Conservation (phyloP, 2,329 filamentous ascomycete species). For the Colletotrichum kahawae region DNA sequence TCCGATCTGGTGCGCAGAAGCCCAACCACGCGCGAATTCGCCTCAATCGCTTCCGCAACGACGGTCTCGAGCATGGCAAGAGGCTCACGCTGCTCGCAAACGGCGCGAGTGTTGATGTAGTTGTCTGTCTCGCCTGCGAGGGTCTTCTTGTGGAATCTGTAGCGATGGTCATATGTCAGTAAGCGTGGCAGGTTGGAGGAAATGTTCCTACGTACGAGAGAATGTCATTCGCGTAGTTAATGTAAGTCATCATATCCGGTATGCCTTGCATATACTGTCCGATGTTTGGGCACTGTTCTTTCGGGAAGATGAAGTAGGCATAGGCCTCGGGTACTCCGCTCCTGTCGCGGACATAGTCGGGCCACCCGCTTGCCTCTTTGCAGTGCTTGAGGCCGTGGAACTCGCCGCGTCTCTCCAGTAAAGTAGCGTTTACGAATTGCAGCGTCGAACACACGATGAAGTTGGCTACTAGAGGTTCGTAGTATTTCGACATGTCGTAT, state of each 20-base stretch:
- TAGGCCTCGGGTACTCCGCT: background rate
- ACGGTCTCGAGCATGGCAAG: background rate
- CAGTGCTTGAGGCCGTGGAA: background rate
- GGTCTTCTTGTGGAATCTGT: background rate
- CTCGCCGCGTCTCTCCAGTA: background rate
- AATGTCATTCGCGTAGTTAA: background rate
- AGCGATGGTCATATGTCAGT: background rate
- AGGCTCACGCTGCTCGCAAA: background rate
- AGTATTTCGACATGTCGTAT: background rate
- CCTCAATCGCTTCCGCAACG: background rate
- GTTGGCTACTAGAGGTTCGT: background rate
- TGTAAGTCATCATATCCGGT: background rate
- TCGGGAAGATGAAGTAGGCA: background rate
- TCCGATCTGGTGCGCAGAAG: background rate
- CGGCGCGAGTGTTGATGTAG: background rate
- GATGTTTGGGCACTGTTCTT: background rate
- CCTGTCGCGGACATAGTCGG: background rate
- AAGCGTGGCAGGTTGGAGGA: fast-evolving
- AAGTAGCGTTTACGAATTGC: fast-evolving
- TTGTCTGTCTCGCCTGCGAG: background rate
- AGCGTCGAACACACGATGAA: background rate
- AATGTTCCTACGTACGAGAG: background rate
- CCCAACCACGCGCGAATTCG: background rate
- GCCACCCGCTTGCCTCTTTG: background rate
- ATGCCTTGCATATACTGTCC: background rate